Conservation (phyloP, 495 filamentous ascomycete genomes). For the Podospora pseudoanserina region DNA sequence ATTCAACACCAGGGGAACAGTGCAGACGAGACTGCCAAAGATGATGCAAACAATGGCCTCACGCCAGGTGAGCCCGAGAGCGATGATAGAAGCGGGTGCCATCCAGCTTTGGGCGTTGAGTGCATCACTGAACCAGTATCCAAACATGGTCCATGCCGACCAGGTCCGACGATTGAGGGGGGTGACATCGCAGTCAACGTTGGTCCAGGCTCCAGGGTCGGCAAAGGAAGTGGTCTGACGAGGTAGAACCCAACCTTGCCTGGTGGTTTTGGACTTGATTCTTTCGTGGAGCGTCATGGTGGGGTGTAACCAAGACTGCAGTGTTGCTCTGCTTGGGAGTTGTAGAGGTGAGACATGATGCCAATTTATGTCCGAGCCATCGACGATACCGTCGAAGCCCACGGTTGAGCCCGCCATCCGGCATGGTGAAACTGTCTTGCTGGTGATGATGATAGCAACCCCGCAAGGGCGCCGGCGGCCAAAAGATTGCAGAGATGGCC, state of each 20-base stretch:
- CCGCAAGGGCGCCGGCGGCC: no score
- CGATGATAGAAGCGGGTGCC: slow-evolving; percentile 44
- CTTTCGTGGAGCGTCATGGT: slow-evolving; percentile 24
- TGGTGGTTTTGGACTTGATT: slow-evolving; percentile 31
- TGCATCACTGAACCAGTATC: slow-evolving; percentile 48
- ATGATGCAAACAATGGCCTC: slow-evolving; percentile 43
- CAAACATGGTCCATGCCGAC: slow-evolving; percentile 39
- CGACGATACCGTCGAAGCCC: no score
- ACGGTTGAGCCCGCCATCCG: no score
- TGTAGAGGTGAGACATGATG: neutral
- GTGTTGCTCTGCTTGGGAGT: neutral
- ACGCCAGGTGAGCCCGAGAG: slow-evolving; percentile 48
- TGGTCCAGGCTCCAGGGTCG: slow-evolving; percentile 37
- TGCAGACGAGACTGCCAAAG: slow-evolving; percentile 35
- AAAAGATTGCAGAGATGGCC: no score
- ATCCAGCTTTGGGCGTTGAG: slow-evolving; percentile 44
- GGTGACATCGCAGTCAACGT: slow-evolving; percentile 46
- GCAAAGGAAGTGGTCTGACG: slow-evolving; percentile 36
- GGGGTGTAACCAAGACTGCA: slow-evolving; percentile 4
- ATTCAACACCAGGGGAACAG: slow-evolving; percentile 47
- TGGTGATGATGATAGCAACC: no score
- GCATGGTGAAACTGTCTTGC: no score
- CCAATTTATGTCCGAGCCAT: neutral
- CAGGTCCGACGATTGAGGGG: slow-evolving; percentile 43
- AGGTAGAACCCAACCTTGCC: slow-evolving; percentile 41